Percentiles rank a stretch among this genome's conserved stretches.
phyloP scores from a whole-genome alignment of 1,284 basidiomycete genomes.

The Ustilago shanxiensis region DNA sequence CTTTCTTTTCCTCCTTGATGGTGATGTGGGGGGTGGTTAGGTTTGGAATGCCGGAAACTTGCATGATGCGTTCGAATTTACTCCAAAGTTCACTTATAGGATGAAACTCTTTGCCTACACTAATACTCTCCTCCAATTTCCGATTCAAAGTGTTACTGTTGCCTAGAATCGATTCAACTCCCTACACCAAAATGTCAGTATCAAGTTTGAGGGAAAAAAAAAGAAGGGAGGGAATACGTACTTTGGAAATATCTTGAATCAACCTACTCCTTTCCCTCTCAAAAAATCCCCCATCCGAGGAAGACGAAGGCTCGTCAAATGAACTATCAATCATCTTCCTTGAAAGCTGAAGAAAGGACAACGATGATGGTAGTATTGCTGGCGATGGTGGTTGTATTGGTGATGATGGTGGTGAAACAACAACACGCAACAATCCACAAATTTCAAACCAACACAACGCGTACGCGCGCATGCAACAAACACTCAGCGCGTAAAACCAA shows the following conservation, averaged over 20 bases:
- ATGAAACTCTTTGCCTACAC: slow-evolving; percentile 91
- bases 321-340: too few relatives aligned
- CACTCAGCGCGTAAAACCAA: background rate
- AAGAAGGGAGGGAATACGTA: slow-evolving; percentile 4
- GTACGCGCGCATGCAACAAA: too few relatives aligned
- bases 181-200: slow-evolving; percentile 73
- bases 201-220: background rate
- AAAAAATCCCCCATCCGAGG: slow-evolving; percentile 26
- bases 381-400: background rate
- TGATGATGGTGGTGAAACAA: background rate
- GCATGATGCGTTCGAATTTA: slow-evolving; percentile 83
- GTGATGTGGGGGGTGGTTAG: background rate
- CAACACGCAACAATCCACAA: background rate
- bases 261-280: slow-evolving; percentile 27
- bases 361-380: too few relatives aligned
- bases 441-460: slow-evolving; percentile 4
- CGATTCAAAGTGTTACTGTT: slow-evolving; percentile 90
- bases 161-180: slow-evolving; percentile 87
- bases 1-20: background rate
- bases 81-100: slow-evolving; percentile 90
- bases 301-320: background rate
- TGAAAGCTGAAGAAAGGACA: too few relatives aligned
- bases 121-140: slow-evolving; percentile 89
- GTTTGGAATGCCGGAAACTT: slow-evolving; percentile 57
- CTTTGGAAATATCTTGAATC: slow-evolving; percentile 46